Evolutionary conservation across 345 rosid species (phyloP).

Genomic region (Psidium guajava): DNA sequence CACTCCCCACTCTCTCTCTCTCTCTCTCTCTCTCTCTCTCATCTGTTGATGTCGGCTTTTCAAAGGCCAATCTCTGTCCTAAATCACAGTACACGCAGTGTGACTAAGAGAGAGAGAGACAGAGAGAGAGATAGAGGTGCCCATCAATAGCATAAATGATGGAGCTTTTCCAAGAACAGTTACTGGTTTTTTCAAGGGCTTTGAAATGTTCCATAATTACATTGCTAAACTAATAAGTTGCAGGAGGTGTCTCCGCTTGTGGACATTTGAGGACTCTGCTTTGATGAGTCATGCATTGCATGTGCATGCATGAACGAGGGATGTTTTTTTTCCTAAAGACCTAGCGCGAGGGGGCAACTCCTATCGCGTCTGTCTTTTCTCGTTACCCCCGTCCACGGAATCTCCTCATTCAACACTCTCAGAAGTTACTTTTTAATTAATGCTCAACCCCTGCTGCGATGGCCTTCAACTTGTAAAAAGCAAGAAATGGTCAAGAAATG

Average conservation of each 20-base stretch:
- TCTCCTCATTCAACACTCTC: not conserved
- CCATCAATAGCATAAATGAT: not conserved
- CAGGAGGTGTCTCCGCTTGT: not conserved
- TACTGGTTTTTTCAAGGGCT: not conserved
- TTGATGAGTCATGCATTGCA: not conserved
- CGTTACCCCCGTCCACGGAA: not conserved
- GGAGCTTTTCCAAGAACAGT: not conserved
- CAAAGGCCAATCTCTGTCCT: conserved; percentile 1
- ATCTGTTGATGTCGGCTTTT: conserved; percentile 8
- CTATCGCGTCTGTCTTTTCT: not conserved
- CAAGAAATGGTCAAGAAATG: not conserved
- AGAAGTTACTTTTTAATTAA: not conserved
- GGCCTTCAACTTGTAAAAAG: not conserved
- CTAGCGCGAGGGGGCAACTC: not conserved
- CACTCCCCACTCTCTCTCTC: not conserved
- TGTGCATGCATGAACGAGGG: not conserved
- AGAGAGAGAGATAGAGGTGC: not conserved
- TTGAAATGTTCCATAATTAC: not conserved
- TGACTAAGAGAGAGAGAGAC: not conserved
- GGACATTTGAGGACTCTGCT: not conserved
- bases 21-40: not conserved
- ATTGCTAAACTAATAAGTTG: not conserved
- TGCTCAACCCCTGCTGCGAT: not conserved
- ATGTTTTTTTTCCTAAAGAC: not conserved
- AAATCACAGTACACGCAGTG: not conserved